phyloP scores from a whole-genome alignment of 73 alveolate species.

The Symbiodinium natans region DNA sequence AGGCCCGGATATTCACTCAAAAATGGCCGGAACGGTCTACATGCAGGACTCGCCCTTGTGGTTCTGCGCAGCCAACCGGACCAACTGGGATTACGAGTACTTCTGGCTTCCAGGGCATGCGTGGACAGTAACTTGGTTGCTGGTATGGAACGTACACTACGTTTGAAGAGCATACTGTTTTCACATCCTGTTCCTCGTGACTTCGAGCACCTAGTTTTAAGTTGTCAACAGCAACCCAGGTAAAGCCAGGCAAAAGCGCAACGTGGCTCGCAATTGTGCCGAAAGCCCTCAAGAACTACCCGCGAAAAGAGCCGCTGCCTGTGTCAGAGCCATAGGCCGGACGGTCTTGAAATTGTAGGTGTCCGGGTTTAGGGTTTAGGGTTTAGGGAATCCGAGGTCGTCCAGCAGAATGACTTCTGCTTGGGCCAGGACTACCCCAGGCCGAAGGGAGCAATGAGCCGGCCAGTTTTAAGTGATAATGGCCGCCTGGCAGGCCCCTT shows the following conservation, averaged over 20 bases:
- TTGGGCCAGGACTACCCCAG: constrained; percentile 49
- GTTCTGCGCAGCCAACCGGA: constrained; percentile 91
- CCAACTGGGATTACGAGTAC: constrained; percentile 89
- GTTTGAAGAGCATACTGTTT: background rate
- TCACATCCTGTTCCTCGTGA: too few relatives aligned
- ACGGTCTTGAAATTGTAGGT: too few relatives aligned
- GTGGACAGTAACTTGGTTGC: background rate
- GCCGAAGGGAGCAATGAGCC: background rate
- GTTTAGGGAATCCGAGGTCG: constrained; percentile 27
- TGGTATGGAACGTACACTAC: background rate
- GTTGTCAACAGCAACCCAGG: too few relatives aligned
- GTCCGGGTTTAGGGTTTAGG: too few relatives aligned
- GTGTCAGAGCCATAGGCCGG: too few relatives aligned
- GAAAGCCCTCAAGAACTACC: too few relatives aligned
- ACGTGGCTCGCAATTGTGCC: background rate
- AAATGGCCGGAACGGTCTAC: background rate
- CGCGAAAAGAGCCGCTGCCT: too few relatives aligned
- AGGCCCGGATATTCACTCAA: too few relatives aligned
- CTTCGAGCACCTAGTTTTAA: too few relatives aligned
- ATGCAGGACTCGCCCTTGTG: constrained; percentile 82
- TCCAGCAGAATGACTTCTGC: background rate
- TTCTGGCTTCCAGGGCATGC: constrained; percentile 58
- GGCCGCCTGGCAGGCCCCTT: constrained; percentile 12
- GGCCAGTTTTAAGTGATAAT: too few relatives aligned
- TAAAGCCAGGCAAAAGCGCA: background rate